Evolutionary conservation across 805 yeast genomes (phyloP), one percentile per base, ranked within the genome.

Genomic region (Starmerella ratchasimensis): DNA sequence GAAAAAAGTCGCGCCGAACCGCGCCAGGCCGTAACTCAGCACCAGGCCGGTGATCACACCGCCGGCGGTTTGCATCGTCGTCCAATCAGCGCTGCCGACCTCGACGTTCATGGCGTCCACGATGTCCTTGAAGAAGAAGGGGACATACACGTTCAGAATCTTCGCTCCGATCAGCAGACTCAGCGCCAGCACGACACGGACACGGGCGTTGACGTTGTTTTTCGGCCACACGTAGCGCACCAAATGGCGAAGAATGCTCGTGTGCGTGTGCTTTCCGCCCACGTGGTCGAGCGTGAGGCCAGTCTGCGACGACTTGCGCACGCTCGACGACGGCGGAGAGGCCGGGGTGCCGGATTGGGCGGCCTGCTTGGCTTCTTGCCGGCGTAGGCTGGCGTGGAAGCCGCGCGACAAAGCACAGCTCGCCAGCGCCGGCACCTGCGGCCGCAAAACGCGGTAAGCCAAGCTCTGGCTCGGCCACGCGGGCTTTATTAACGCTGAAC

Each of bases 1-100:
- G 59, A 90, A 82, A 13, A 90, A 59, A 2, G 88, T 94, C 3
- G 97, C 79, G 22, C 97, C 95, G 53, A 90, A 83, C 42, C 98
- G 65, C 0, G 97, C 93, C 14, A 80, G 75, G 38, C 98, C 98
- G 55, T 90, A 90, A 0, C 93, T 93, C 16, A 90, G 47, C 25
- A 90, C 74, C 44, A 74, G 57, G 2, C 75, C 61, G 2, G 43
- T 37, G 14, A 37, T 28, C 3, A 39, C 41, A 2, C 37, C 34
- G 1, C 44, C 50, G 0, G 69, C 63, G 2, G 77, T 69, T 4
- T 81, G 79, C 27, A 80, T 76, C 14, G 65, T 59, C 5, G 64
- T 61, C 93, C 94, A 82, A 50, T 84, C 94, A n/a, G n/a, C n/a
- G n/a, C n/a, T n/a, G n/a, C n/a, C n/a, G n/a, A n/a, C n/a, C n/a